phyloP scores from a whole-genome alignment of 495 filamentous ascomycete genomes.

The Polyplosphaeria fusca region DNA sequence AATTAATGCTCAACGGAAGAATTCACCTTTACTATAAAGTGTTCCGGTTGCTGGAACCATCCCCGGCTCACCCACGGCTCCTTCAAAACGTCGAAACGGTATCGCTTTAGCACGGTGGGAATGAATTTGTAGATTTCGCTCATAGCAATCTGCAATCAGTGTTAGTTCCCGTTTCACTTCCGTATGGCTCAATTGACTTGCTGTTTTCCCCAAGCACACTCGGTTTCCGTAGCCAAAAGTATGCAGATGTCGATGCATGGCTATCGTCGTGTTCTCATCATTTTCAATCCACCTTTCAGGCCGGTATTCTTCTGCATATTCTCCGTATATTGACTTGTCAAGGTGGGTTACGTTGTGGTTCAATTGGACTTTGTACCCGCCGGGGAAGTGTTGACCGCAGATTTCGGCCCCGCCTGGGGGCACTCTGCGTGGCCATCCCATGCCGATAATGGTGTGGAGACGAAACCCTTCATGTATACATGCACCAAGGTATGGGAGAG shows the following conservation, averaged over 20 bases:
- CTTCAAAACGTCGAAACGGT: neutral
- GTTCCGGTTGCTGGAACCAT: constrained; percentile 1
- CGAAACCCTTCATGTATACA: constrained; percentile 58
- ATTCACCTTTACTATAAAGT: neutral
- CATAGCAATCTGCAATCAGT: neutral
- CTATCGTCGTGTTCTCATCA: constrained; percentile 32
- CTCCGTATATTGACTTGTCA: constrained; percentile 54
- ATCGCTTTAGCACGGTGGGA: neutral
- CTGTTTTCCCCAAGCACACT: neutral
- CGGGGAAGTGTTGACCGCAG: constrained; percentile 44
- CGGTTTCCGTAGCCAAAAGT: constrained; percentile 4
- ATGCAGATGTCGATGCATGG: constrained; percentile 1
- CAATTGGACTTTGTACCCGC: constrained; percentile 47
- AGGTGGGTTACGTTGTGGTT: constrained; percentile 56
- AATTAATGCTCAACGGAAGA: too few species aligned
- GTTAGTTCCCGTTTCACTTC: too few species aligned
- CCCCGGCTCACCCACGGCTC: neutral
- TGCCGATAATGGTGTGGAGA: constrained; percentile 55
- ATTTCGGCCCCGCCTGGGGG: constrained; percentile 53
- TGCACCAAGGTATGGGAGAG: constrained; percentile 57
- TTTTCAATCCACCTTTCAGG: constrained; percentile 62
- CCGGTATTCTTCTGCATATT: constrained; percentile 57
- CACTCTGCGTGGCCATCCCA: constrained; percentile 52
- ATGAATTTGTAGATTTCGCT: neutral
- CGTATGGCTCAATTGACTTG: too few species aligned